A percentile compares a stretch with the other conserved stretches of the same genome.
These are phyloP conservation scores for Papiliotrema fonsecae DNA, from an alignment of 1,284 basidiomycete species.

Conservation along the genomic window DNA sequence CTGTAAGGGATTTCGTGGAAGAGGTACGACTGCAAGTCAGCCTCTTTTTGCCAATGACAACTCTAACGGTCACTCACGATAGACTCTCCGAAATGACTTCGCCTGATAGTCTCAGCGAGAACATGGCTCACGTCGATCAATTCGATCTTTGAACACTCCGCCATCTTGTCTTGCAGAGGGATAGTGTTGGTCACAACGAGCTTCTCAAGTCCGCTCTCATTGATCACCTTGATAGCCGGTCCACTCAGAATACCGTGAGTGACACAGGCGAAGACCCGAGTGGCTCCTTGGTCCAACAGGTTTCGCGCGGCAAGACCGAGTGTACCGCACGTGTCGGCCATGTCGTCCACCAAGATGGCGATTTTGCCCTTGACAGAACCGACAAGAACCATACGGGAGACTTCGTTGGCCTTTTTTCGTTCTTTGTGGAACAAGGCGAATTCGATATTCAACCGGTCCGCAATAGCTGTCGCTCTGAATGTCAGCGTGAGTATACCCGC, in stretches of 20 bases:
- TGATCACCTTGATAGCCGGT: slow-evolving; percentile 69
- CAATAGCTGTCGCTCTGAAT: slow-evolving; percentile 88
- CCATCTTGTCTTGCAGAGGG: slow-evolving; percentile 77
- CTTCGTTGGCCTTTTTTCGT: slow-evolving; percentile 98
- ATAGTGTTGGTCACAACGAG: slow-evolving; percentile 98
- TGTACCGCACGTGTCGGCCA: slow-evolving; percentile 99
- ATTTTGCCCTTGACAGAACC: slow-evolving; percentile 89
- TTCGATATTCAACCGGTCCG: slow-evolving; percentile 92
- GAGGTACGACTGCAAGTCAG: slow-evolving; percentile 41
- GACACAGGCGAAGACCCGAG: slow-evolving; percentile 83
- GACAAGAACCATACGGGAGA: slow-evolving; percentile 97
- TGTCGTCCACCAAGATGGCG: slow-evolving; percentile 98
- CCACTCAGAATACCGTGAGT: slow-evolving; percentile 97
- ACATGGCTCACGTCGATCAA: slow-evolving; percentile 94
- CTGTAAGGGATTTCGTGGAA: slow-evolving; percentile 50
- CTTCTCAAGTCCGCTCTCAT: slow-evolving; percentile 78
- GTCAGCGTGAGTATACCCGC: slow-evolving; percentile 1
- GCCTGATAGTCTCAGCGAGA: slow-evolving; percentile 91
- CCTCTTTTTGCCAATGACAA: not conserved
- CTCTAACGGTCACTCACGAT: slow-evolving; percentile 37
- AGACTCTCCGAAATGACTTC: slow-evolving; percentile 55
- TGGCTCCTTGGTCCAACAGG: slow-evolving; percentile 83
- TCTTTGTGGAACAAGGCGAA: slow-evolving; percentile 99
- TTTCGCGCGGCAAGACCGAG: slow-evolving; percentile 87
- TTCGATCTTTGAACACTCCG: slow-evolving; percentile 78